Evolutionary conservation across 2,329 filamentous ascomycete genomes (phyloP).

Genomic region (Xylariales sp.): DNA sequence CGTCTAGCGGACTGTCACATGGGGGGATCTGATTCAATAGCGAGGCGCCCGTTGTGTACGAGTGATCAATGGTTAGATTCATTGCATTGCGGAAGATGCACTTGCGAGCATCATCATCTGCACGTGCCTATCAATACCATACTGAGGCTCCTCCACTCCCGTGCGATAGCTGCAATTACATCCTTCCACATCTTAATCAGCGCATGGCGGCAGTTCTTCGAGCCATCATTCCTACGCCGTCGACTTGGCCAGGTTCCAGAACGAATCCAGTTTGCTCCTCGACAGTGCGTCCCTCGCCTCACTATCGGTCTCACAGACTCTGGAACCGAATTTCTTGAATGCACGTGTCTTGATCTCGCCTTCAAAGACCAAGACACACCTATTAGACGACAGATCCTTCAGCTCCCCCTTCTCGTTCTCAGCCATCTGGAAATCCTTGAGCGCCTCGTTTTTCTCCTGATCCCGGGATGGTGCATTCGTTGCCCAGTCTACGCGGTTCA

Average conservation of each 20-base stretch:
- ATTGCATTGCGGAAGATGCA: too few relatives aligned
- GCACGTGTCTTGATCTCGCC: constrained; percentile 75
- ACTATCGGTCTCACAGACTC: constrained; percentile 88
- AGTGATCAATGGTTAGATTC: too few relatives aligned
- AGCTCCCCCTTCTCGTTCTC: constrained; percentile 73
- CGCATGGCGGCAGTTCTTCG: too few relatives aligned
- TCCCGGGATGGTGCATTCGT: constrained; percentile 72
- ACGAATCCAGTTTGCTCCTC: constrained; percentile 86
- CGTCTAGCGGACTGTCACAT: too few relatives aligned
- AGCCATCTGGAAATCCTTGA: constrained; percentile 72
- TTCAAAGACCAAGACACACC: constrained; percentile 82
- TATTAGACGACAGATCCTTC: constrained; percentile 78
- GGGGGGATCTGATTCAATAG: too few relatives aligned
- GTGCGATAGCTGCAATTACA: too few relatives aligned
- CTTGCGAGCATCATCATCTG: too few relatives aligned
- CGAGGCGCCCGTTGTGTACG: too few relatives aligned
- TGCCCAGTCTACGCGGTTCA: constrained; percentile 90
- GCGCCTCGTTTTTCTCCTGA: constrained; percentile 51
- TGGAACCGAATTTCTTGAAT: constrained; percentile 84
- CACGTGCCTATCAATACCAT: too few relatives aligned
- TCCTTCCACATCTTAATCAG: too few relatives aligned
- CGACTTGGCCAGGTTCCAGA: constrained; percentile 86
- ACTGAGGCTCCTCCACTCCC: too few relatives aligned
- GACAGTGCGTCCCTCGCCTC: constrained; percentile 78
- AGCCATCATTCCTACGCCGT: too few relatives aligned